Evolutionary conservation across 352 stramenopile species (phyloP), one percentile per base, ranked within the genome.

Genomic region (Thraustochytrium striatum): DNA sequence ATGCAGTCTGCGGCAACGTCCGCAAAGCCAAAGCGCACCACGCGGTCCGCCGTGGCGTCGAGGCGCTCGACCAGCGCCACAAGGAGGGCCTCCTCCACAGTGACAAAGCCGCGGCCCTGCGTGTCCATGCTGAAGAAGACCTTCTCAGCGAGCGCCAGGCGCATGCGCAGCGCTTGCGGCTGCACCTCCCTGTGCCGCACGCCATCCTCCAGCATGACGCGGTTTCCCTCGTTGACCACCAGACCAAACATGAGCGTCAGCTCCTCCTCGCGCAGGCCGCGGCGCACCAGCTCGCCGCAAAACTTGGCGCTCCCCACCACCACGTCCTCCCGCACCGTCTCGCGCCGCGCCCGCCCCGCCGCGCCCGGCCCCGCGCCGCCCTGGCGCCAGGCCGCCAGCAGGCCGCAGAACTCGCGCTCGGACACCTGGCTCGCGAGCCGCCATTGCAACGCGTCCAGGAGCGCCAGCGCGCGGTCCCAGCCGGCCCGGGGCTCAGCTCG

Each of bases 111-210:
- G 21, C 52, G 44, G 25, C 65, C 65, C 9, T 75, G 41, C 30
- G 30, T 25, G 39, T 75, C 65, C 13, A 75, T 30, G 21, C n/a
- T 43, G 32, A 75, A 75, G 30, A 75, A 75, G 25, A 75, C 65
- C 50, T 75, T 75, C 36, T 75, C 65, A 25, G 32, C 43, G 5
- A 75, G 39, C 65, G 65, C 65, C 19, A 75, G 50, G 7, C 65
- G 65, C 65, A 75, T 75, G 44, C 65, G 44, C 65, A 28, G n/a
- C 21, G 43, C 25, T 8, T 75, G 44, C 50, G 21, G 32, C 36
- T 30, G 21, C 32, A 55, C 52, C 0, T 33, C n/a, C 36, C 7
- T 9, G 16, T 5, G n/a, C 41, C 53, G n/a, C 35, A 33, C 21
- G 5, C 5, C 43, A 16, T 9, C 41, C 8, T 25, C 30, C 41